Evolutionary conservation across 495 filamentous ascomycete genomes (phyloP), one percentile per base, ranked within the genome.

Genomic region (Pyronema domesticum): DNA sequence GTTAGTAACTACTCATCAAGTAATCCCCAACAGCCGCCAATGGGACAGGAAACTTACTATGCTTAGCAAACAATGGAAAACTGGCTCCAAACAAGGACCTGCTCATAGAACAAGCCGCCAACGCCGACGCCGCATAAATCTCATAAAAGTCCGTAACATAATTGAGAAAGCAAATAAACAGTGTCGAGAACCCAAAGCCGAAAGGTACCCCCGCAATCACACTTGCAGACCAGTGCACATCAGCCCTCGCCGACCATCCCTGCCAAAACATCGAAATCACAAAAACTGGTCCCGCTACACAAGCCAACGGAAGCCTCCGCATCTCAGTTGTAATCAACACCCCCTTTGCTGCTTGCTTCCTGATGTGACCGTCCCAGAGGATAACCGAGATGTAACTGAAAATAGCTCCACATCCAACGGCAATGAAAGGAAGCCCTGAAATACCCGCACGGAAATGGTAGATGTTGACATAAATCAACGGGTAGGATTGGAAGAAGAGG

Each of bases 61-160:
- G 50, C 18, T 40, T 48, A 13, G 62, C 55, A 39, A 60, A 65
- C 15, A 65, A 71, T 1, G 79, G 79, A 46, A 82, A 68, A 3
- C 76, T 67, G 0, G 80, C 80, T 0, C 80, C 84, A 17, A 82
- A 71, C 11, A 82, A 68, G 36, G 73, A 77, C 1, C 84, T 71
- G 33, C 74, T 67, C 47, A 75, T 77, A 0, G 74, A 75, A 0
- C 79, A 74, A 0, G 80, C 81, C 0, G 84, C 81, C 59, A 83
- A 71, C 1, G 83, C 84, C 15, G 72, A 77, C 3, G 83, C 83
- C 0, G 84, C 80, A 63, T 79, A 86, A 51, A 81, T 76, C 50
- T 77, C 75, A 66, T 89, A 87, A 8, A 82, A 82, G 61, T 89
- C 84, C 9, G 81, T 80, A 43, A 88, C 70, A 55, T 88, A 89